These are phyloP conservation scores for Malus hybrid DNA, from an alignment of 331 rosid species.

Conservation along the genomic window DNA sequence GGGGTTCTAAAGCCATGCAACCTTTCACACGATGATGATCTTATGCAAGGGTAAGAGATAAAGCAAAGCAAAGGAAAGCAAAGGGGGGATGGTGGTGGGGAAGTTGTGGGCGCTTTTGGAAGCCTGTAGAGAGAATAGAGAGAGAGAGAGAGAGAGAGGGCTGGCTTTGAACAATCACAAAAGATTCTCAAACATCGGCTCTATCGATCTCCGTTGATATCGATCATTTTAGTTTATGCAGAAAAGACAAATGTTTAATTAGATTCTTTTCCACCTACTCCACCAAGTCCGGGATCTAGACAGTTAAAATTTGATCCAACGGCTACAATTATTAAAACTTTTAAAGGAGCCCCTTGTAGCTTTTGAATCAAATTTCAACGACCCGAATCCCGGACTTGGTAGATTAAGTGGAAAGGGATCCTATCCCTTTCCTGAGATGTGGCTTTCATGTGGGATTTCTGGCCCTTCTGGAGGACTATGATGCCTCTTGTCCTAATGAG, in stretches of 20 bases:
- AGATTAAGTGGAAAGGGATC: no score
- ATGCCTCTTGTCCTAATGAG: no score
- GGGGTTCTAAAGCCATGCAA: slow-evolving; percentile 63
- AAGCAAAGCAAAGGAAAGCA: slow-evolving; percentile 3
- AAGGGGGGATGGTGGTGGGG: slow-evolving; percentile 24
- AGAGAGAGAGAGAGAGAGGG: not conserved
- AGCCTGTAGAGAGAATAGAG: slow-evolving; percentile 7
- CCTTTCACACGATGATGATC: slow-evolving; percentile 68
- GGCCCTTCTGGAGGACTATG: not conserved
- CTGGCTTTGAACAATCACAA: not conserved
- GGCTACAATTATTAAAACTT: no score
- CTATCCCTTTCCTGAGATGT: not conserved
- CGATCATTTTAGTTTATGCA: slow-evolving; percentile 15
- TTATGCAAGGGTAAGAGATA: not conserved
- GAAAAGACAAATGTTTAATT: slow-evolving; percentile 28
- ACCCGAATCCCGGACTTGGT: no score
- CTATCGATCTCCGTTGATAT: not conserved
- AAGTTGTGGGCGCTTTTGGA: slow-evolving; percentile 6
- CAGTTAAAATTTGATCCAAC: no score
- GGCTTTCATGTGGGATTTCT: slow-evolving; percentile 22
- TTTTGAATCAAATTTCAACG: no score
- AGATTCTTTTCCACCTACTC: not conserved
- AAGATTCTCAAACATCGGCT: slow-evolving; percentile 27
- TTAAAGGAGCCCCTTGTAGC: no score
- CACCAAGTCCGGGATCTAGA: no score